Conservation (phyloP, 805 yeast genomes). For the Hanseniaspora singularis region DNA sequence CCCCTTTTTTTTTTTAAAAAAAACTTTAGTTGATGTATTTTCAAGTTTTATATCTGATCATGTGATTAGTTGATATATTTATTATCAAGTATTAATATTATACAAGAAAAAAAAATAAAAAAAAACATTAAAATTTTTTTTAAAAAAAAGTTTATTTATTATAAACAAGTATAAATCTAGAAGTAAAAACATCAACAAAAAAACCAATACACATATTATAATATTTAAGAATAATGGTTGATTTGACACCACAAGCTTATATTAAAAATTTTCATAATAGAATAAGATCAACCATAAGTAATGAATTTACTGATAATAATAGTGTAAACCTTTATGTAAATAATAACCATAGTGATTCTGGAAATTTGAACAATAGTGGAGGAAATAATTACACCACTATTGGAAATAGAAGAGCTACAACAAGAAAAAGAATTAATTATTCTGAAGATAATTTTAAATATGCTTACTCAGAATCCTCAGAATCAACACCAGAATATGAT, state of each 20-base stretch:
- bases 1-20: no score
- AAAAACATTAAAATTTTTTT: no score
- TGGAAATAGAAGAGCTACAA: constrained; percentile 9
- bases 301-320: constrained; percentile 7
- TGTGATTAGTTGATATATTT: no score
- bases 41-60: no score
- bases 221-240: neutral
- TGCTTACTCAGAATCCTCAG: no score
- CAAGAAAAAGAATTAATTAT: constrained; percentile 14
- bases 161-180: neutral
- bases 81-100: no score
- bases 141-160: no score
- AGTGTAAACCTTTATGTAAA: constrained; percentile 3
- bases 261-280: constrained; percentile 14
- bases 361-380: neutral
- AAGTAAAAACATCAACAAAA: neutral
- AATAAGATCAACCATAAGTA: constrained; percentile 3
- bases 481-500: no score
- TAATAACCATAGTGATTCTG: neutral
- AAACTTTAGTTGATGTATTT: no score
- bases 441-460: constrained; percentile 15
- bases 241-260: constrained; percentile 14
- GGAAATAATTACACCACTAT: neutral
- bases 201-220: neutral
- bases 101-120: no score